Evolutionary conservation across 176 grass and related monocot genomes (phyloP).

Genomic region (Musa troglodytarum): DNA sequence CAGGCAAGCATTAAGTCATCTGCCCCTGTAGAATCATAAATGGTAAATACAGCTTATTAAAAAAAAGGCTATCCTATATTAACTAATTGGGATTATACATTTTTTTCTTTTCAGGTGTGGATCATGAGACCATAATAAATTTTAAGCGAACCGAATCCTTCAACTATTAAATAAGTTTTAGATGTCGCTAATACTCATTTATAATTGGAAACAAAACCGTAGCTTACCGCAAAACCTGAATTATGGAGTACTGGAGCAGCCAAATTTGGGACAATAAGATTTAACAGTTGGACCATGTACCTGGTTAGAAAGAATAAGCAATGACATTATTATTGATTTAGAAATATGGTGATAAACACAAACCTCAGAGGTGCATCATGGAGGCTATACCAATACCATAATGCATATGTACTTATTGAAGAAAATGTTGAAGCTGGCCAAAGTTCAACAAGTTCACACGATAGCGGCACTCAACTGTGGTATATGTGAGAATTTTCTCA

Average conservation of each 20-base stretch:
- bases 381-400: neutral
- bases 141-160: neutral
- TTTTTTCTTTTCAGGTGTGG: neutral
- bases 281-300: constrained; percentile 76
- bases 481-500: neutral
- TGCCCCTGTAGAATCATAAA: neutral
- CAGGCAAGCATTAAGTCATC: neutral
- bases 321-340: constrained; percentile 10
- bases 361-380: neutral
- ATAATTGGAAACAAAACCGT: neutral
- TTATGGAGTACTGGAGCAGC: constrained; percentile 79
- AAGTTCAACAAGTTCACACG: neutral
- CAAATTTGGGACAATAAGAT: constrained; percentile 68
- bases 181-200: neutral
- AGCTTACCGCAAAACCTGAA: constrained; percentile 94
- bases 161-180: neutral
- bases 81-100: neutral
- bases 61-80: neutral
- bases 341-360: constrained; percentile 2
- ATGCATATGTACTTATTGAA: neutral
- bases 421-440: neutral
- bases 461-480: neutral
- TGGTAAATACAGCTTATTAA: neutral
- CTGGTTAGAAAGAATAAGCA: constrained; percentile 35
- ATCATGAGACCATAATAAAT: neutral